phyloP scores from a whole-genome alignment of 305 asterid genomes.

The Solanum hybrid region DNA sequence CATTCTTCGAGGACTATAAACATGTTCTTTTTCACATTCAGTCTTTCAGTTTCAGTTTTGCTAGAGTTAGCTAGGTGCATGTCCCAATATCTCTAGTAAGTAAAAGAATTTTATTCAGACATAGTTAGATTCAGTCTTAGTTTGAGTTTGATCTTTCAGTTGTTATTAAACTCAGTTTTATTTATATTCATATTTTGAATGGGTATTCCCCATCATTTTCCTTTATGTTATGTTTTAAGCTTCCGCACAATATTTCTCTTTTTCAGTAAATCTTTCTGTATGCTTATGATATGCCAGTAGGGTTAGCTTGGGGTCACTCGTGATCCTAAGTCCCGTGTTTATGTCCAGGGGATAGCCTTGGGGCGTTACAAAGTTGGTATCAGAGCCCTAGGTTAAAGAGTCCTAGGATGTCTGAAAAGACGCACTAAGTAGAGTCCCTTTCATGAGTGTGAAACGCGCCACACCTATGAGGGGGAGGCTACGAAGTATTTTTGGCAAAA shows the following conservation, averaged over 20 bases:
- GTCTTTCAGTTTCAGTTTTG: neutral
- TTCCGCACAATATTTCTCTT: too few relatives aligned
- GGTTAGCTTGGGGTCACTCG: neutral
- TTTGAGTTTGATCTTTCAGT: neutral
- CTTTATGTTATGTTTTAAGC: neutral
- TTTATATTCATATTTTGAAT: too few relatives aligned
- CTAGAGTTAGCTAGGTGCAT: neutral
- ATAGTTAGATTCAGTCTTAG: neutral
- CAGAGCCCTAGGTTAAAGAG: neutral
- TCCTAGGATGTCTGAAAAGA: neutral
- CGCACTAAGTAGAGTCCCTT: neutral
- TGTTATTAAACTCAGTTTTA: too few relatives aligned
- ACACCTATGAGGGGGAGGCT: neutral
- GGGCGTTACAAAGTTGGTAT: neutral
- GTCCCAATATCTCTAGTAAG: neutral
- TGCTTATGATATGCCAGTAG: neutral
- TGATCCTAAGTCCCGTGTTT: neutral
- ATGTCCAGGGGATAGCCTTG: neutral
- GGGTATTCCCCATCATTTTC: neutral
- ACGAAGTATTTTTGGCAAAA: neutral
- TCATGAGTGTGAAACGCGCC: neutral
- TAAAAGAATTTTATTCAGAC: too few relatives aligned
- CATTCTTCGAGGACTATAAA: neutral
- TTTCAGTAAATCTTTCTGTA: too few relatives aligned
- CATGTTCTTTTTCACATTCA: neutral